These are phyloP conservation scores for Penicillium tannophilum DNA, from an alignment of 495 filamentous ascomycete species.

Conservation along the genomic window DNA sequence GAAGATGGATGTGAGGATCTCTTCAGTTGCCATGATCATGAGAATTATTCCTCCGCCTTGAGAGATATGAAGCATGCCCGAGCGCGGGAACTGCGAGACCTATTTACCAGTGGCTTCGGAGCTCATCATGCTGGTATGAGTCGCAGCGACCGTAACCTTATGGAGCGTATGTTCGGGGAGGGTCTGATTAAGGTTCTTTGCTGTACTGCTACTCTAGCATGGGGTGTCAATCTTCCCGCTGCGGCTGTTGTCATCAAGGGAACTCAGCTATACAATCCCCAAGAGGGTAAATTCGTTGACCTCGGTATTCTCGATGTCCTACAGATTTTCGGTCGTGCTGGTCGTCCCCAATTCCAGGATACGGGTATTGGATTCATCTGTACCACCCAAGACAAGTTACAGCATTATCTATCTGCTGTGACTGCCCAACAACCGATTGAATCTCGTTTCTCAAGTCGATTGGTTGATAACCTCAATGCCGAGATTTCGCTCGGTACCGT, in stretches of 20 bases:
- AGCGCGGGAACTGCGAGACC: conserved; percentile 81
- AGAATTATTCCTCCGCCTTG: conserved; percentile 69
- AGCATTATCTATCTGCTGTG: conserved; percentile 91
- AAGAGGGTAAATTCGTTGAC: conserved; percentile 95
- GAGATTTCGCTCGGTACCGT: conserved; percentile 94
- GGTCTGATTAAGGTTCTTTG: conserved; percentile 93
- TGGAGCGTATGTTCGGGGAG: conserved; percentile 86
- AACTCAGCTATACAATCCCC: conserved; percentile 92
- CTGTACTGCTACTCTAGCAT: conserved; percentile 95
- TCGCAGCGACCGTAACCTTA: conserved; percentile 86
- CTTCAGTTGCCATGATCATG: conserved; percentile 70
- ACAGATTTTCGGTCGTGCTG: conserved; percentile 98
- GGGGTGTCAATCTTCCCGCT: conserved; percentile 95
- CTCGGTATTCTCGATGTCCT: conserved; percentile 96
- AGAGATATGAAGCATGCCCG: conserved; percentile 81
- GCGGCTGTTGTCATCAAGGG: conserved; percentile 95
- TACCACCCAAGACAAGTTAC: conserved; percentile 86
- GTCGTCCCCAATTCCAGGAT: conserved; percentile 95
- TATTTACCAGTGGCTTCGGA: conserved; percentile 87
- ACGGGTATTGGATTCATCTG: conserved; percentile 96
- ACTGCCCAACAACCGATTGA: conserved; percentile 97
- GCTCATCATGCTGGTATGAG: conserved; percentile 97
- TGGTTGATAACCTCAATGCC: conserved; percentile 96
- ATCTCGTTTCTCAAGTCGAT: conserved; percentile 82
- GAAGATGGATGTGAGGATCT: conserved; percentile 77